Evolutionary conservation across 2,329 filamentous ascomycete species (phyloP), one percentile per base, ranked within the genome.

Genomic region (Juglanconis oblonga): DNA sequence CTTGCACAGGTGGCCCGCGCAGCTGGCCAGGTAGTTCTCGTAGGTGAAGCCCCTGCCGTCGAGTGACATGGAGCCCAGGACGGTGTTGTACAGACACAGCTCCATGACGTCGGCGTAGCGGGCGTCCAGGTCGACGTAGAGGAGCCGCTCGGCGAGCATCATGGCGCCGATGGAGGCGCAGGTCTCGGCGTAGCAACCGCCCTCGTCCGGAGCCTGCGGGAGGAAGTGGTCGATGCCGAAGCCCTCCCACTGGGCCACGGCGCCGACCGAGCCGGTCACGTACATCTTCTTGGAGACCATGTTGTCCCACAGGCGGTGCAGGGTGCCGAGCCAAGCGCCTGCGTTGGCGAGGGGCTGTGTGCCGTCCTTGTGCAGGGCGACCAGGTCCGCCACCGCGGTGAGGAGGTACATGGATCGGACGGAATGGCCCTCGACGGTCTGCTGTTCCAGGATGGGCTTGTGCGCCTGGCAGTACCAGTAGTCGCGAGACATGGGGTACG

Each of bases 261-360:
- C 79, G 1, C 85, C 85, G 53, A 87, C 81, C 1, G 84, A 84
- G 1, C 85, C 85, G 0, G 85, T 88, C 14, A 86, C 67, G 59
- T 85, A 88, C 80, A 87, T 84, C 67, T 87, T 87, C 58, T 77
- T 78, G 45, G 82, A 74, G 0, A 84, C 78, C 82, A 87, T 87
- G 63, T 86, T 85, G 36, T 77, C 68, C 85, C 84, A 88, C 4
- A 87, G 70, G 7, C 77, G 72, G 31, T 73, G 67, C 0, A 86
- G 65, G 1, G 82, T 73, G 0, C 68, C 66, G 14, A 71, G 61
- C 65, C 77, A 77, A 31, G 70, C 65, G 10, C 66, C 40, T 52
- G 68, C 64, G 5, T 63, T 56, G 14, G 67, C 31, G 33, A 68
- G 70, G 2, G 66, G 40, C 35, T 67, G 66, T 50, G 69, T 59